Percentiles rank a stretch among this genome's conserved stretches.
phyloP scores from a whole-genome alignment of 192 early-diverging fungal species.

The Blastocladiella britannica region DNA sequence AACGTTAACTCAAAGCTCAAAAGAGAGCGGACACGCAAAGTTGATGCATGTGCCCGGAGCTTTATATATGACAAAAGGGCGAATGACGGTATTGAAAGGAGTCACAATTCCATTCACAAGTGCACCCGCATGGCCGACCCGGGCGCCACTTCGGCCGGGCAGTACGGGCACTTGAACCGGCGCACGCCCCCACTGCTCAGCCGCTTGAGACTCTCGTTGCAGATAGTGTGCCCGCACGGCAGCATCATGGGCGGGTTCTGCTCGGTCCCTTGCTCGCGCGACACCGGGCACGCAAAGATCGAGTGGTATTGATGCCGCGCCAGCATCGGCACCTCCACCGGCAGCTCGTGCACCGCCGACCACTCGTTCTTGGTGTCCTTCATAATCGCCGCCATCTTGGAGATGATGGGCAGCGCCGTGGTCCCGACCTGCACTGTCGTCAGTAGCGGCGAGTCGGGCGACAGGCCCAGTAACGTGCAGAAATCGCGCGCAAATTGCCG shows the following conservation, averaged over 20 bases:
- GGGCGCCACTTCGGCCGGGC: slow-evolving; percentile 63
- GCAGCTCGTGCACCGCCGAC: slow-evolving; percentile 76
- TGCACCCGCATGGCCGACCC: slow-evolving; percentile 55
- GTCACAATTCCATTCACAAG: slow-evolving; percentile 55
- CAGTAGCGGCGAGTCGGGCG: slow-evolving; percentile 49
- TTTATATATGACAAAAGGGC: too few species aligned
- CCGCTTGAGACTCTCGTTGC: slow-evolving; percentile 66
- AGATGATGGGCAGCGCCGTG: slow-evolving; percentile 69
- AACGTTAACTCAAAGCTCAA: too few species aligned
- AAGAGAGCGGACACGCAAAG: too few species aligned
- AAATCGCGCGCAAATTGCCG: slow-evolving; percentile 56
- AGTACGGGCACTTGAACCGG: slow-evolving; percentile 96
- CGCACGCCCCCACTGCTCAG: slow-evolving; percentile 47
- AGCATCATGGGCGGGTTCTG: slow-evolving; percentile 98
- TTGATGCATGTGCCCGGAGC: too few species aligned
- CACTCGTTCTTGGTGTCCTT: slow-evolving; percentile 69
- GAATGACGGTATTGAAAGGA: too few species aligned
- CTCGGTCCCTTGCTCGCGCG: slow-evolving; percentile 76
- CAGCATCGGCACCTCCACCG: slow-evolving; percentile 75
- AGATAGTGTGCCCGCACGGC: slow-evolving; percentile 89
- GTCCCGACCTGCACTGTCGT: slow-evolving; percentile 60
- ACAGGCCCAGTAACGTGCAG: slow-evolving; percentile 48
- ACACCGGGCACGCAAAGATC: slow-evolving; percentile 90
- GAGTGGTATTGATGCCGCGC: slow-evolving; percentile 78
- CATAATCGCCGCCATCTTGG: slow-evolving; percentile 78